A percentile compares a stretch with the other conserved stretches of the same genome.
phyloP scores from a whole-genome alignment of 345 rosid species.

The Eucalyptus erythrocorys region DNA sequence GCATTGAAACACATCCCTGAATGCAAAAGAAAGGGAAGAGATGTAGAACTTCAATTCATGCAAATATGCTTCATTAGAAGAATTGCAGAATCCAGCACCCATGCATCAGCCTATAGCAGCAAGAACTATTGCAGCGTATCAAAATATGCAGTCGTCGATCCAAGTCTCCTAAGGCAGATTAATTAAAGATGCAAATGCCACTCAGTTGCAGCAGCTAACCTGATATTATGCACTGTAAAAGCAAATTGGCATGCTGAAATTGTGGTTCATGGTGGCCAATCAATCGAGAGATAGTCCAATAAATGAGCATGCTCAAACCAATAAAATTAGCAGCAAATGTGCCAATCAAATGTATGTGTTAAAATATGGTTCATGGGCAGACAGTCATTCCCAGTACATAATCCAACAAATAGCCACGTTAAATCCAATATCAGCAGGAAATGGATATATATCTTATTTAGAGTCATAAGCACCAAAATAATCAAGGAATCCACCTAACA shows the following conservation, averaged over 20 bases:
- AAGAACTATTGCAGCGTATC: not conserved
- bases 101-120: not conserved
- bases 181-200: not conserved
- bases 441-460: not conserved
- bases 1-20: slow-evolving; percentile 96
- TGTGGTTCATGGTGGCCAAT: not conserved
- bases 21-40: slow-evolving; percentile 1
- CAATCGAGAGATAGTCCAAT: not conserved
- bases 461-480: not conserved
- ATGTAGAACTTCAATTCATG: not conserved
- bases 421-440: not conserved
- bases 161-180: not conserved
- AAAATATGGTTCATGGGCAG: not conserved
- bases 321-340: not conserved
- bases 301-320: not conserved
- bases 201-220: not conserved
- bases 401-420: not conserved
- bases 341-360: not conserved
- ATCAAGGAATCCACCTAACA: not conserved
- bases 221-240: not conserved
- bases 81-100: not conserved
- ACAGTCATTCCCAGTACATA: not conserved
- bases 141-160: not conserved
- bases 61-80: not conserved
- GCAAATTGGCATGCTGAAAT: not conserved